These are phyloP conservation scores for Populus euphratica DNA, from an alignment of 345 rosid genomes.

Conservation along the genomic window DNA sequence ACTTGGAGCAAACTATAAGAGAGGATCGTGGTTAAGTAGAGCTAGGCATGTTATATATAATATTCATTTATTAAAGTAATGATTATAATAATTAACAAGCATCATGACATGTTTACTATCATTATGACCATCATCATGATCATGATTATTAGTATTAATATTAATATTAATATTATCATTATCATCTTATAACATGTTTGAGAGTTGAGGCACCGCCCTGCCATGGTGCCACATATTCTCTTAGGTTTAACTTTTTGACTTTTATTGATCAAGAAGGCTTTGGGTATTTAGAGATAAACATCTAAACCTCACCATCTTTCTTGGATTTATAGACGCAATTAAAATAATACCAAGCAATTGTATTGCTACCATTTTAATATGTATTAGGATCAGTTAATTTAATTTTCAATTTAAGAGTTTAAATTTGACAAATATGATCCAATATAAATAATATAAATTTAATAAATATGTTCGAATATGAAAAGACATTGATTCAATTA, in stretches of 20 bases:
- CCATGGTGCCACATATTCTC: not conserved
- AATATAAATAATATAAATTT: no score
- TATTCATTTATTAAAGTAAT: conserved; percentile 5
- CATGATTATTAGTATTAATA: not conserved
- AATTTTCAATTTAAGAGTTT: no score
- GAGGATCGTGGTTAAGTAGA: conserved; percentile 11
- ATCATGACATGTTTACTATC: not conserved
- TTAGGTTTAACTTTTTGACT: not conserved
- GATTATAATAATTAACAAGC: conserved; percentile 16
- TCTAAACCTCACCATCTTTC: no score
- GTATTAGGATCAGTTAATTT: no score
- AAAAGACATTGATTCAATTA: no score
- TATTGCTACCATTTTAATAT: no score
- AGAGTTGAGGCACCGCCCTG: not conserved
- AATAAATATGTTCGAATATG: no score
- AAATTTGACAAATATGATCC: no score
- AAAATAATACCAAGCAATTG: no score
- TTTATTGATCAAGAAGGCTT: not conserved
- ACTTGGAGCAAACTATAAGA: not conserved
- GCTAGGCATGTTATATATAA: conserved; percentile 7
- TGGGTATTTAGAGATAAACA: not conserved
- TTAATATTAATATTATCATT: no score
- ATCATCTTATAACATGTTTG: conserved; percentile 1
- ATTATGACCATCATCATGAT: conserved; percentile 8
- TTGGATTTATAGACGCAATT: no score